Conservation (phyloP, 2,329 filamentous ascomycete genomes). For the Xylariaceae sp. region DNA sequence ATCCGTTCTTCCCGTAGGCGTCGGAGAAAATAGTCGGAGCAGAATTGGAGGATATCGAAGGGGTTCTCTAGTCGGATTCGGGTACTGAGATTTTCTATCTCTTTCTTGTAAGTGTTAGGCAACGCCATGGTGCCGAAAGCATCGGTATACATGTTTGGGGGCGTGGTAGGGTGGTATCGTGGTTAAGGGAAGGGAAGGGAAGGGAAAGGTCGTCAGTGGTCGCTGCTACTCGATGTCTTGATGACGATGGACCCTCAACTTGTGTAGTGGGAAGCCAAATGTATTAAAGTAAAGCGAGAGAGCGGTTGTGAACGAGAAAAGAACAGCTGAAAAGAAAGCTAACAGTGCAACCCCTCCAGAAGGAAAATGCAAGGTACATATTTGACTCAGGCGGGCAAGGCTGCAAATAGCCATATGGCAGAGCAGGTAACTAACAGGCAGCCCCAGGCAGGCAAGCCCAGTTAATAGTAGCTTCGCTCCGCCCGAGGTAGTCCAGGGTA, state of each 20-base stretch:
- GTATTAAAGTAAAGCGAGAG: background rate
- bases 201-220: background rate
- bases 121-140: conserved; percentile 37
- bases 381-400: conserved; percentile 6
- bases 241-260: background rate
- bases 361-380: conserved; percentile 3
- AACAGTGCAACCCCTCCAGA: background rate
- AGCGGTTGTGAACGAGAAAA: background rate
- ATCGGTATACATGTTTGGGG: background rate
- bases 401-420: conserved; percentile 9
- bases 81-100: conserved; percentile 58
- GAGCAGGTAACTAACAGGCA: background rate
- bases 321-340: conserved; percentile 3
- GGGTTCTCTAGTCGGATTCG: conserved; percentile 55
- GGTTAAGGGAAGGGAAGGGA: background rate
- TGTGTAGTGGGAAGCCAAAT: background rate
- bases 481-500: conserved; percentile 23
- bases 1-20: conserved; percentile 61
- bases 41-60: conserved; percentile 63
- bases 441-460: conserved; percentile 5
- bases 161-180: background rate
- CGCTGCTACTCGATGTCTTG: background rate
- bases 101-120: conserved; percentile 52
- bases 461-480: conserved; percentile 22
- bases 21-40: conserved; percentile 61